Evolutionary conservation across 257 asterid species (phyloP).

Genomic region (Verbena officinalis): DNA sequence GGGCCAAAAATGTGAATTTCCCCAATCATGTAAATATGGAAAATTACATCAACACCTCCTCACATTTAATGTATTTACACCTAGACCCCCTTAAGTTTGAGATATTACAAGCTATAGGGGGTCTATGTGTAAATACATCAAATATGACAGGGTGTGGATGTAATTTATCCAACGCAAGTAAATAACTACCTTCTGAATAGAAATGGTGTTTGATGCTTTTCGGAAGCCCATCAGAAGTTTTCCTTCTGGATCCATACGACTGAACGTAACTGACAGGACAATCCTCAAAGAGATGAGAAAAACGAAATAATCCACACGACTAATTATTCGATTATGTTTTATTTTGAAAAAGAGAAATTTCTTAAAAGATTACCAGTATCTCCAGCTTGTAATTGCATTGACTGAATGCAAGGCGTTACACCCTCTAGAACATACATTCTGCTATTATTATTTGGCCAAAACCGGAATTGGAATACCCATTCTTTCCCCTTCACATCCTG

Average conservation of each 20-base stretch:
- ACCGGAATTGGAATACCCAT: conserved; percentile 95
- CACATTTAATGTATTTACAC: not conserved
- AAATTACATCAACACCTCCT: not conserved
- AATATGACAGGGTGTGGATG: too few relatives aligned
- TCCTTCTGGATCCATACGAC: conserved; percentile 98
- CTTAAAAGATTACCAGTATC: conserved; percentile 73
- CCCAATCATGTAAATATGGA: not conserved
- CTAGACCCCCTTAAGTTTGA: too few relatives aligned
- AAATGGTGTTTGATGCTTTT: conserved; percentile 64
- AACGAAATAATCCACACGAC: not conserved
- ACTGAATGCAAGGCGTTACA: conserved; percentile 95
- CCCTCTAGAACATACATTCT: conserved; percentile 97
- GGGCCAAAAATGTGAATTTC: too few relatives aligned
- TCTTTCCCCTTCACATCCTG: conserved; percentile 97
- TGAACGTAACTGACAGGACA: conserved; percentile 79
- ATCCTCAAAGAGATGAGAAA: conserved; percentile 28
- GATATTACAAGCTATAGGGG: too few relatives aligned
- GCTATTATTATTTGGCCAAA: conserved; percentile 98
- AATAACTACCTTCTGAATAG: conserved; percentile 57
- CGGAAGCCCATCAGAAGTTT: conserved; percentile 96
- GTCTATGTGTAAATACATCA: too few relatives aligned
- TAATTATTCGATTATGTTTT: too few relatives aligned
- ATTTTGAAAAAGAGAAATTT: conserved; percentile 1
- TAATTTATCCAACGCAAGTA: not conserved
- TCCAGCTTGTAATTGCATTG: conserved; percentile 98